phyloP scores from a whole-genome alignment of 768 basidiomycete genomes.

The Harrya chromipes region DNA sequence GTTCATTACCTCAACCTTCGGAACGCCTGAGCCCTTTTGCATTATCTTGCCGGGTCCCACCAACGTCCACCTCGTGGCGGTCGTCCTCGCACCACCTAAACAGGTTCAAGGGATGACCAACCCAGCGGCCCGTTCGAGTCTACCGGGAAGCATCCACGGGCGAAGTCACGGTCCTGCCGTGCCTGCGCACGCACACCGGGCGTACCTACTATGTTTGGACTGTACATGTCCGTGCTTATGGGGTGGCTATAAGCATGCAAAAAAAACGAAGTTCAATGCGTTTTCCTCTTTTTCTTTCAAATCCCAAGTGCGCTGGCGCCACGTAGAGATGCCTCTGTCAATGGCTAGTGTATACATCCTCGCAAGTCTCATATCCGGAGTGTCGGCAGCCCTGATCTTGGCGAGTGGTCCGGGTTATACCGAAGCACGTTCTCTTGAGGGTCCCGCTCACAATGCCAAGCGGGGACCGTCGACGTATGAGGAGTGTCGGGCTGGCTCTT shows the following conservation, averaged over 20 bases:
- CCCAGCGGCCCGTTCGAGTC: neutral
- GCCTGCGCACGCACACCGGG: constrained; percentile 17
- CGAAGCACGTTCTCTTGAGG: constrained; percentile 49
- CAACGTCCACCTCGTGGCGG: constrained; percentile 15
- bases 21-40: neutral
- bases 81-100: constrained; percentile 1
- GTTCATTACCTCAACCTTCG: constrained; percentile 22
- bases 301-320: constrained; percentile 10
- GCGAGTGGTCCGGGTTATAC: constrained; percentile 30
- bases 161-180: constrained; percentile 17
- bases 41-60: neutral
- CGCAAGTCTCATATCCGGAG: constrained; percentile 17
- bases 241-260: constrained; percentile 22
- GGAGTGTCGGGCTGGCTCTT: constrained; percentile 57
- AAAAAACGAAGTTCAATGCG: neutral
- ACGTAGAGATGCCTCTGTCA: constrained; percentile 17
- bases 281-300: constrained; percentile 11
- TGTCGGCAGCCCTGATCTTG: constrained; percentile 18
- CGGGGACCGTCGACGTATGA: constrained; percentile 63
- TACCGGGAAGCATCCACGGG: constrained; percentile 4
- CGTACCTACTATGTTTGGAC: constrained; percentile 19
- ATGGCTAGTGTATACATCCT: constrained; percentile 14
- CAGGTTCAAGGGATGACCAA: constrained; percentile 1
- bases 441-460: constrained; percentile 47
- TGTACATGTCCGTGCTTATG: constrained; percentile 17